These are phyloP conservation scores for Rhinocladiella similis DNA, from an alignment of 2,329 filamentous ascomycete species.

Conservation along the genomic window DNA sequence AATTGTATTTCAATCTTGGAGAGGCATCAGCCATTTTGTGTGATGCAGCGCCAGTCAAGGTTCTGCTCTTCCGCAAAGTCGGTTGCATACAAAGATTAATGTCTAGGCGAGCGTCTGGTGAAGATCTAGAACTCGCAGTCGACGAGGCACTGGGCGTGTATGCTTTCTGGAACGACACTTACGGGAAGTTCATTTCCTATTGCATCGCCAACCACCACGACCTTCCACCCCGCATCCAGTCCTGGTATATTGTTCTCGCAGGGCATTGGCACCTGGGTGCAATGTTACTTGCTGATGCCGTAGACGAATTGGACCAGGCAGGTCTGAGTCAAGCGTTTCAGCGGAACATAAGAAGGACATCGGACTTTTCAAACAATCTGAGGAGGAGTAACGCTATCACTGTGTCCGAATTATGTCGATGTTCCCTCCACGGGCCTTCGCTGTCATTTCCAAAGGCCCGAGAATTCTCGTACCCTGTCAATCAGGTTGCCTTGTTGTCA, in stretches of 20 bases:
- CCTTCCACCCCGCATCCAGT: constrained; percentile 56
- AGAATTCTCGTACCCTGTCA: constrained; percentile 51
- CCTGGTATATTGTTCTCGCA: constrained; percentile 60
- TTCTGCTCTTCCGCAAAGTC: constrained; percentile 58
- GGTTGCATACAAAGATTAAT: constrained; percentile 57
- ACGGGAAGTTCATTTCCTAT: constrained; percentile 54
- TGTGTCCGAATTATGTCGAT: constrained; percentile 10
- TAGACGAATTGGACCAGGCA: constrained; percentile 54
- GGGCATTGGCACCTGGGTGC: constrained; percentile 61
- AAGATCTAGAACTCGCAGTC: constrained; percentile 51
- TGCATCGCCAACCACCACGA: constrained; percentile 51
- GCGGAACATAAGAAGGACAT: constrained; percentile 44
- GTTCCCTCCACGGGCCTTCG: constrained; percentile 38
- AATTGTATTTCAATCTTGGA: background rate
- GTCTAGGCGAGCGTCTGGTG: constrained; percentile 39
- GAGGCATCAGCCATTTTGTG: constrained; percentile 51
- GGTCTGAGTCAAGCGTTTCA: constrained; percentile 42
- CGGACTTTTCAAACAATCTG: constrained; percentile 1
- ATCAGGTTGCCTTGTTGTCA: constrained; percentile 9
- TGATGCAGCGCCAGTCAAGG: constrained; percentile 59
- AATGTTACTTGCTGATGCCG: constrained; percentile 55
- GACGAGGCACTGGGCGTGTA: constrained; percentile 51
- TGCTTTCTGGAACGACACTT: constrained; percentile 56
- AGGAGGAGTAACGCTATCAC: constrained; percentile 55
- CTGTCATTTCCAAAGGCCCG: constrained; percentile 60